Percentiles rank a stretch among this genome's conserved stretches.
Evolutionary conservation across 2,329 filamentous ascomycete genomes (phyloP).

Genomic region (Neospermospora avenae): DNA sequence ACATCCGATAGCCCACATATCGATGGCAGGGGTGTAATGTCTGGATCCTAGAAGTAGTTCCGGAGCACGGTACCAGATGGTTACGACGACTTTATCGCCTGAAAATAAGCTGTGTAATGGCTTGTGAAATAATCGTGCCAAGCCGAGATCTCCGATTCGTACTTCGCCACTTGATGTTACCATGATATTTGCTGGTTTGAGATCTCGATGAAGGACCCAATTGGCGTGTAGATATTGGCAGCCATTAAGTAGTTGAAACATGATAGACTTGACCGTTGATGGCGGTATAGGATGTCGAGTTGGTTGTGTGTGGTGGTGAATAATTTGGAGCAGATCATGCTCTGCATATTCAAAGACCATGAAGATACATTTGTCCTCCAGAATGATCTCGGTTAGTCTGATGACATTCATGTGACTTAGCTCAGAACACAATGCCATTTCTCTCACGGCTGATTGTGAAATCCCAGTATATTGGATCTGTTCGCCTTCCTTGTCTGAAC

Average conservation of each 20-base stretch:
- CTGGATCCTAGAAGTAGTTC: conserved; percentile 86
- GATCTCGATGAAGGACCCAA: conserved; percentile 94
- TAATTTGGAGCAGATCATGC: conserved; percentile 95
- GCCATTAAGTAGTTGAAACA: conserved; percentile 94
- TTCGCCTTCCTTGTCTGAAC: conserved; percentile 86
- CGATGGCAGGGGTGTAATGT: conserved; percentile 97
- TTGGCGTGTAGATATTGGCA: conserved; percentile 93
- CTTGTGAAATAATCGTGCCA: conserved; percentile 91
- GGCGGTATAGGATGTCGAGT: conserved; percentile 85
- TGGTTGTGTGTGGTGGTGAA: conserved; percentile 90
- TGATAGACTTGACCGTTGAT: conserved; percentile 83
- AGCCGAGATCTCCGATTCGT: conserved; percentile 89
- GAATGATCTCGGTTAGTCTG: conserved; percentile 86
- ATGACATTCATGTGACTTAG: conserved; percentile 87
- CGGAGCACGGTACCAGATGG: conserved; percentile 97
- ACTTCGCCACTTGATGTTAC: conserved; percentile 87
- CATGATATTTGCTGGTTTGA: conserved; percentile 99
- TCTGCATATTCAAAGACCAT: conserved; percentile 99
- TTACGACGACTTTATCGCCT: conserved; percentile 97
- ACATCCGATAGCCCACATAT: conserved; percentile 96
- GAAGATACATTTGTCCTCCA: conserved; percentile 98
- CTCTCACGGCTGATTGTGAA: conserved; percentile 92
- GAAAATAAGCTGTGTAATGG: conserved; percentile 87
- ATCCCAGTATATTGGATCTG: conserved; percentile 93
- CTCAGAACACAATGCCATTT: conserved; percentile 96